Evolutionary conservation across 768 basidiomycete genomes (phyloP), one percentile per base, ranked within the genome.

Genomic region (Russula virescens): DNA sequence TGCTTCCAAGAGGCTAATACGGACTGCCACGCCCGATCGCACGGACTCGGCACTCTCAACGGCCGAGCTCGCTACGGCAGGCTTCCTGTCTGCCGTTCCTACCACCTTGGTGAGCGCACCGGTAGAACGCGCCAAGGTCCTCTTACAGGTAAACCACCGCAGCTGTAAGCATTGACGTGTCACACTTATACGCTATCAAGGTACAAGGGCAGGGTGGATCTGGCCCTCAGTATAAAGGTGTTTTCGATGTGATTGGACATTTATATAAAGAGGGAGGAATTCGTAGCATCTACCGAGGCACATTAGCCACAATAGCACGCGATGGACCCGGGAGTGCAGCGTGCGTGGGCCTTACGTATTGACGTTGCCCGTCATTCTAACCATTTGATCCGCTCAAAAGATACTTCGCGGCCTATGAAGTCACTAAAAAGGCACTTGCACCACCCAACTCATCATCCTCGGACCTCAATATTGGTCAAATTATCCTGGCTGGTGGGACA

Each of bases 241-340:
- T 98, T 18, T 72, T 91, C 35, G 95, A 98, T 73, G 97, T 97
- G 1, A 81, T 98, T 65, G 81, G 81, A 65, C 89, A 94, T 70
- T 79, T 98, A 21, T 98, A 99, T 78, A 85, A 81, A 65, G 95
- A 98, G 76, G 97, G 97, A 28, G 97, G 97, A 45, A 62, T 98
- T 21, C 82, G 83, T 66, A 94, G 91, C 71, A 90, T 99, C 63
- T 98, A 88, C 77, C 83, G 96, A 65, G 97, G 97, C 47, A 90
- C 94, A 4, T 80, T 81, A 60, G 97, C 97, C n/a, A 99, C 97
- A 0, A 77, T 99, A 16, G 91, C 88, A 47, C 83, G 97, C 62
- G 97, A 99, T 74, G 95, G 94, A 45, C 97, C 97, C 0, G 97
- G 97, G 51, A 93, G 89, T 72, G 97, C 97, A 66, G 95, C 90